Percentiles rank a stretch among this genome's conserved stretches.
These are phyloP conservation scores for Teunomyces aglyptinius DNA, from an alignment of 805 yeast species.

Conservation along the genomic window DNA sequence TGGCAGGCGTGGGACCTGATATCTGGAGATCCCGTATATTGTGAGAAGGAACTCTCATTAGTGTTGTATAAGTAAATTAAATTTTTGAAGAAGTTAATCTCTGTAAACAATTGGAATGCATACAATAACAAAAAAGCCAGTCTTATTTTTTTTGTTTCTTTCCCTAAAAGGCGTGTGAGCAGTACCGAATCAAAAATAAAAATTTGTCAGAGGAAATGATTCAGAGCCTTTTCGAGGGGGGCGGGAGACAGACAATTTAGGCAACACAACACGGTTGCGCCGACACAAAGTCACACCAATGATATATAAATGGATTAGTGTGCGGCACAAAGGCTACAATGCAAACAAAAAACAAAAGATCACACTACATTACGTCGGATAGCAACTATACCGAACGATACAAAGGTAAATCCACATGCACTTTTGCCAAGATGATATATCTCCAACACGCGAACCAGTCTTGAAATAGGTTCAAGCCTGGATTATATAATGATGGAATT, in stretches of 20 bases:
- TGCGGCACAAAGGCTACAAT: background rate
- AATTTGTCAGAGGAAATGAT: background rate
- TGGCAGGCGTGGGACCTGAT: constrained; percentile 17
- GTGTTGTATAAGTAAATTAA: constrained; percentile 1
- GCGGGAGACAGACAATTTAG: background rate
- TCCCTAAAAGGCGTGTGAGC: too few species aligned
- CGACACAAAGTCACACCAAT: background rate
- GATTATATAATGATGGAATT: constrained; percentile 35
- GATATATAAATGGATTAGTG: background rate
- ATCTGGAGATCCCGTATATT: constrained; percentile 13
- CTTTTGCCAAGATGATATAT: constrained; percentile 21
- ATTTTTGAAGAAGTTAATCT: background rate
- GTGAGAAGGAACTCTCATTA: constrained; percentile 5
- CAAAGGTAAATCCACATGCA: background rate
- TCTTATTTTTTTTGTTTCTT: too few species aligned
- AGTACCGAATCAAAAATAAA: background rate
- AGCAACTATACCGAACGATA: background rate
- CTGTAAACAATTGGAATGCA: background rate
- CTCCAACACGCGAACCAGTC: constrained; percentile 46
- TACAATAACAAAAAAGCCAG: background rate
- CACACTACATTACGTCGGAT: background rate
- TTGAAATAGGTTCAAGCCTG: constrained; percentile 16
- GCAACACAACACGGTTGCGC: background rate
- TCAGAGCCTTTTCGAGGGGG: background rate
- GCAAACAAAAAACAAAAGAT: background rate